Evolutionary conservation across 1,284 basidiomycete genomes (phyloP).

Genomic region (Microbotryomycetes sp.): DNA sequence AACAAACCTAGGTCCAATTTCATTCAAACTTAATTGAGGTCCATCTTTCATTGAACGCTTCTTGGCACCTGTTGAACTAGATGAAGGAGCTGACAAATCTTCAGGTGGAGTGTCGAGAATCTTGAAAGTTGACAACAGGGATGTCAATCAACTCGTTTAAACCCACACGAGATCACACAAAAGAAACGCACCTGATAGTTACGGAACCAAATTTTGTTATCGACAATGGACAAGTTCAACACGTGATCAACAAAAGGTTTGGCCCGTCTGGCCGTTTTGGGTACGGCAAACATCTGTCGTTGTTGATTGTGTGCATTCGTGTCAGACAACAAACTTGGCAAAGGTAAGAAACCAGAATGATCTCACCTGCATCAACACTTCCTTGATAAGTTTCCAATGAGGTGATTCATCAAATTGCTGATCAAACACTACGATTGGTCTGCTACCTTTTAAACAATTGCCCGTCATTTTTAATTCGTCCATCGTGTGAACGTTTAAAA

Average conservation of each 20-base stretch:
- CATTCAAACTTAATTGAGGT: conserved; percentile 63
- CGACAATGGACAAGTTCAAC: conserved; percentile 89
- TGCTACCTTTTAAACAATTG: conserved; percentile 92
- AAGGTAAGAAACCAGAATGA: conserved; percentile 3
- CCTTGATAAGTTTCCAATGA: conserved; percentile 84
- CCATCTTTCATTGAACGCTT: conserved; percentile 29
- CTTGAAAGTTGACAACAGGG: conserved; percentile 41
- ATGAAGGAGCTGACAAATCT: conserved; percentile 41
- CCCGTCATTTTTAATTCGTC: conserved; percentile 99
- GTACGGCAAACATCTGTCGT: conserved; percentile 87
- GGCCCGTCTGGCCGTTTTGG: conserved; percentile 74
- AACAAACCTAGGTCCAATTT: conserved; percentile 96
- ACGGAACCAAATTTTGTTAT: conserved; percentile 98
- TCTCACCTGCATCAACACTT: conserved; percentile 92
- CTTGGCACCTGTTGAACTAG: conserved; percentile 19
- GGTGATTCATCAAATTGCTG: conserved; percentile 80
- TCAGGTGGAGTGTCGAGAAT: conserved; percentile 59
- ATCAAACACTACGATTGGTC: conserved; percentile 90
- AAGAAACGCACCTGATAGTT: conserved; percentile 75
- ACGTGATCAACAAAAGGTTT: conserved; percentile 99
- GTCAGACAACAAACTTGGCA: neutral
- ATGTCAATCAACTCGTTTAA: neutral
- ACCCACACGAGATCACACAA: neutral
- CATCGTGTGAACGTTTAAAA: conserved; percentile 99
- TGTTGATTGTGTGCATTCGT: too few species aligned